Conservation (phyloP, 169 alveolate species). For the Plasmodium vivax region DNA sequence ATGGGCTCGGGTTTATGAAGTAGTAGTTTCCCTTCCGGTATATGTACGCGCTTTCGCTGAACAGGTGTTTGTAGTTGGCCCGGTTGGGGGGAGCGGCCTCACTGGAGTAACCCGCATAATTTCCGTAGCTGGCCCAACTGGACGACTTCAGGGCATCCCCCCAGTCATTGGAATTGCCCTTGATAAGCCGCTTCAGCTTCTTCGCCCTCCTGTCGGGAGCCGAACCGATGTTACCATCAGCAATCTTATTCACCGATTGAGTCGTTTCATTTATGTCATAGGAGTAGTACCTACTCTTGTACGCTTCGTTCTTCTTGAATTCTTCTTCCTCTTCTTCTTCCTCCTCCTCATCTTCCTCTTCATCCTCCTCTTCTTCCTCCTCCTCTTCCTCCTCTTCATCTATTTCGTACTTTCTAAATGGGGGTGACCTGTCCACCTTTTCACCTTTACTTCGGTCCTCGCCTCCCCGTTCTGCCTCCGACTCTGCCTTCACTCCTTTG, state of each 20-base stretch:
- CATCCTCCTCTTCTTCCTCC: background rate
- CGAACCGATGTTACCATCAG: background rate
- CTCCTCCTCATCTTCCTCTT: background rate
- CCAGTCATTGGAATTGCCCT: background rate
- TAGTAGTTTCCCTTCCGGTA: slow-evolving; percentile 27
- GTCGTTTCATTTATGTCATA: background rate
- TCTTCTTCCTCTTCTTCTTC: background rate
- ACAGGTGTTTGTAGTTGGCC: background rate
- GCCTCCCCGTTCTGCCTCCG: background rate
- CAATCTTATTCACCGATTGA: background rate
- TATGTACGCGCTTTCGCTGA: slow-evolving; percentile 2
- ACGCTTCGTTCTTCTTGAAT: background rate
- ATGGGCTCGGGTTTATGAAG: slow-evolving; percentile 39
- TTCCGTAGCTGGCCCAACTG: background rate
- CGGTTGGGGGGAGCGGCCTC: background rate
- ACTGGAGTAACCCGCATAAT: background rate
- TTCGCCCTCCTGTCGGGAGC: background rate
- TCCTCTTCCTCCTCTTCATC: background rate
- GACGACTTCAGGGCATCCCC: background rate
- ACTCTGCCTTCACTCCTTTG: background rate
- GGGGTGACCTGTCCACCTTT: background rate
- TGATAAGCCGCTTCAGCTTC: background rate
- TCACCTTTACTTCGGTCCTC: background rate
- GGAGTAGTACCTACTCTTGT: background rate
- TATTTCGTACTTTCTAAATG: background rate